Evolutionary conservation across 2,329 filamentous ascomycete genomes (phyloP).

Genomic region (Clarireedia paspali): DNA sequence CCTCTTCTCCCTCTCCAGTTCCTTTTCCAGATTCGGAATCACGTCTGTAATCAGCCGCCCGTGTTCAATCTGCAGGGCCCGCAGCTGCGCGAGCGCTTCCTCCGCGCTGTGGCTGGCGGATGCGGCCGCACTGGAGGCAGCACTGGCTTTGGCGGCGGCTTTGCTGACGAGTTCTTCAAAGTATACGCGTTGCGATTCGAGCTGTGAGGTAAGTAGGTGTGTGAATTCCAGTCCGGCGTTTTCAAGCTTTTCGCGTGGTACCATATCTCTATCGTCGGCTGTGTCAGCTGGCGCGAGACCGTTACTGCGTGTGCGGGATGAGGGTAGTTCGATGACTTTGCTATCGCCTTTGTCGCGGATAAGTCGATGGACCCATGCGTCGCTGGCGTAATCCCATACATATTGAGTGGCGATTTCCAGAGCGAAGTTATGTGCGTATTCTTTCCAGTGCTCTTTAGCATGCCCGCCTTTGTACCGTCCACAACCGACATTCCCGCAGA

Average conservation of each 20-base stretch:
- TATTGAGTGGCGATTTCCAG: slow-evolving; percentile 91
- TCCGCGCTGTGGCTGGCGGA: slow-evolving; percentile 46
- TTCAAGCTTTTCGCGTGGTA: slow-evolving; percentile 61
- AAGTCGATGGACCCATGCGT: slow-evolving; percentile 91
- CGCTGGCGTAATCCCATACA: slow-evolving; percentile 95
- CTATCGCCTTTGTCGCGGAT: slow-evolving; percentile 91
- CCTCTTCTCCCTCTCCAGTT: slow-evolving; percentile 59
- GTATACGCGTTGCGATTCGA: slow-evolving; percentile 87
- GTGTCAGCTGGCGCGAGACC: background rate
- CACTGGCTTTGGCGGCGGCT: slow-evolving; percentile 79
- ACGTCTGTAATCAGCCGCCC: slow-evolving; percentile 40
- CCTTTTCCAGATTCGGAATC: slow-evolving; percentile 63
- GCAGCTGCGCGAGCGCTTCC: slow-evolving; percentile 42
- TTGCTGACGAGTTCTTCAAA: slow-evolving; percentile 90
- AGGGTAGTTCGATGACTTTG: slow-evolving; percentile 83
- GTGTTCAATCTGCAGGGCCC: slow-evolving; percentile 46
- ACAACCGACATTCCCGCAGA: slow-evolving; percentile 88
- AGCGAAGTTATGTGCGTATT: slow-evolving; percentile 82
- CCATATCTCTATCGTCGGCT: slow-evolving; percentile 50
- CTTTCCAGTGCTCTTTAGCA: slow-evolving; percentile 88
- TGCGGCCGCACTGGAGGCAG: slow-evolving; percentile 61
- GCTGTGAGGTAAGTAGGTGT: slow-evolving; percentile 82
- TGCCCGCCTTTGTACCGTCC: slow-evolving; percentile 91
- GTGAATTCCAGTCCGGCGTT: slow-evolving; percentile 91
- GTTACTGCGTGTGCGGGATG: slow-evolving; percentile 20